Evolutionary conservation across 805 yeast genomes (phyloP).

Genomic region (Soucietia sequanensis): DNA sequence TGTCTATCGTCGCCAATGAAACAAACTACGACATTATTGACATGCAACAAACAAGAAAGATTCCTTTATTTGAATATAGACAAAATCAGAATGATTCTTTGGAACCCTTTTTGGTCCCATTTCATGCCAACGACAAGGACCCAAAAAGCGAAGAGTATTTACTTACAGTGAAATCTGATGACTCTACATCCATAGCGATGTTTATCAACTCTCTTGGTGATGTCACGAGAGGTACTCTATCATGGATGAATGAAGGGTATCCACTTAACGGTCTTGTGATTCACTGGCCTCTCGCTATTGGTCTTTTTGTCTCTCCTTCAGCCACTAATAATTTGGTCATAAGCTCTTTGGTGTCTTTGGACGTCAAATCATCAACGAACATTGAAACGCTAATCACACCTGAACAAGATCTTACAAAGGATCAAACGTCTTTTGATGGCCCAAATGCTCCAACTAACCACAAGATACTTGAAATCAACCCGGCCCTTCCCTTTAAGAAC

Average conservation of each 20-base stretch:
- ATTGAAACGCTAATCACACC: too few species aligned
- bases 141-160: slow-evolving; percentile 27
- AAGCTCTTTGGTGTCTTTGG: slow-evolving; percentile 25
- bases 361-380: too few species aligned
- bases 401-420: too few species aligned
- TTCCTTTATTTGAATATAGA: slow-evolving; percentile 34
- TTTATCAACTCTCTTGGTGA: slow-evolving; percentile 38
- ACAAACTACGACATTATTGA: slow-evolving; percentile 37
- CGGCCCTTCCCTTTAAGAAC: too few species aligned
- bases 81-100: slow-evolving; percentile 10
- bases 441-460: too few species aligned
- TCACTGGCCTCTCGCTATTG: slow-evolving; percentile 38
- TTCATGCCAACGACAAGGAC: slow-evolving; percentile 10
- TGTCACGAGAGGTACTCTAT: slow-evolving; percentile 40
- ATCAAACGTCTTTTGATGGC: too few species aligned
- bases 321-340: slow-evolving; percentile 13
- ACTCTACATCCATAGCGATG: slow-evolving; percentile 37
- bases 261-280: slow-evolving; percentile 32
- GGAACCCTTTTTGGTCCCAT: slow-evolving; percentile 24
- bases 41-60: slow-evolving; percentile 27
- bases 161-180: slow-evolving; percentile 33
- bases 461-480: too few species aligned
- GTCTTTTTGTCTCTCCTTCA: slow-evolving; percentile 16
- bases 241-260: slow-evolving; percentile 36
- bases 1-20: slow-evolving; percentile 32